A percentile compares a stretch with the other conserved stretches of the same genome.
These are phyloP conservation scores for Ramularia collo-cygni DNA, from an alignment of 2,329 filamentous ascomycete species.

Conservation along the genomic window DNA sequence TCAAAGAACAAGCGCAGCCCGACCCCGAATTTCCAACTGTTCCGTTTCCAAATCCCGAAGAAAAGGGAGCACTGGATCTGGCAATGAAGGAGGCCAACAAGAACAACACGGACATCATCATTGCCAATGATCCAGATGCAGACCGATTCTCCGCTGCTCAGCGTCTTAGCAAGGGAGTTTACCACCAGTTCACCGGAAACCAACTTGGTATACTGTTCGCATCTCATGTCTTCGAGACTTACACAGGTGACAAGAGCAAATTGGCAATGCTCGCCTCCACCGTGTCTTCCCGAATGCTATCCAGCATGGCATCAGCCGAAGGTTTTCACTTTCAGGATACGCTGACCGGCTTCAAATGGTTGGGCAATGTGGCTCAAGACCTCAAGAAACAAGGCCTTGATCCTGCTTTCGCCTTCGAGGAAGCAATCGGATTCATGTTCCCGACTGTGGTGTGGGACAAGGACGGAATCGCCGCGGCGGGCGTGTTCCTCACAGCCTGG, in stretches of 20 bases:
- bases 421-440: constrained; percentile 63
- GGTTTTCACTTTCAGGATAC: constrained; percentile 55
- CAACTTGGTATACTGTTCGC: constrained; percentile 56
- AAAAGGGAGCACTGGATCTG: constrained; percentile 55
- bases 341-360: constrained; percentile 62
- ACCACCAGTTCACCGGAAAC: constrained; percentile 59
- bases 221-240: constrained; percentile 49
- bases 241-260: constrained; percentile 32
- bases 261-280: constrained; percentile 56
- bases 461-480: constrained; percentile 55
- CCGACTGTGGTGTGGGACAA: constrained; percentile 57
- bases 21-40: constrained; percentile 59
- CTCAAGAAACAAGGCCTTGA: constrained; percentile 45
- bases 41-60: constrained; percentile 59
- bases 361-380: constrained; percentile 54
- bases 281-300: constrained; percentile 58
- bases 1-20: constrained; percentile 48
- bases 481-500: constrained; percentile 52
- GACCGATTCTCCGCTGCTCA: constrained; percentile 58
- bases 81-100: constrained; percentile 50
- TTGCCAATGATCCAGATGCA: constrained; percentile 60
- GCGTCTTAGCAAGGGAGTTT: constrained; percentile 47
- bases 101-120: constrained; percentile 44
- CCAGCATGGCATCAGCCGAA: constrained; percentile 48
- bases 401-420: constrained; percentile 55